A percentile compares a stretch with the other conserved stretches of the same genome.
phyloP scores from a whole-genome alignment of 257 asterid genomes.

The Capsicum baccatum region DNA sequence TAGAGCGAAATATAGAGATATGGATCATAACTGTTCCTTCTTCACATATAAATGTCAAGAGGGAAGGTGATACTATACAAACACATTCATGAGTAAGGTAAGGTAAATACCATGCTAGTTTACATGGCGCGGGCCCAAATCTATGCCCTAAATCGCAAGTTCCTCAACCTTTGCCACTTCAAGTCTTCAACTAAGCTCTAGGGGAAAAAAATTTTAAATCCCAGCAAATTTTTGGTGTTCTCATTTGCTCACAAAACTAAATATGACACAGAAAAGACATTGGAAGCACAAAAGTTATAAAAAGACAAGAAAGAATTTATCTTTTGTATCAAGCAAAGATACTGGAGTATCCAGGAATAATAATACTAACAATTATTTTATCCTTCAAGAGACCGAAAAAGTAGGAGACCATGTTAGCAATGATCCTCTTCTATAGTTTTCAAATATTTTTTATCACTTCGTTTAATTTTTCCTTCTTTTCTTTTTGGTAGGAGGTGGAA shows the following conservation, averaged over 20 bases:
- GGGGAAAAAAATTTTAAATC: neutral
- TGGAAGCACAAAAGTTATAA: slow-evolving; percentile 11
- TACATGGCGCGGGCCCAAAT: neutral
- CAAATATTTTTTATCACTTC: neutral
- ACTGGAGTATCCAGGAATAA: neutral
- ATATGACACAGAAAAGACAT: slow-evolving; percentile 2
- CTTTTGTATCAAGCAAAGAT: neutral
- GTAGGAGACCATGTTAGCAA: neutral
- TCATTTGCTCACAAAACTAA: slow-evolving; percentile 17
- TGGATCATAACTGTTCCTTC: neutral
- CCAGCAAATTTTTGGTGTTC: neutral
- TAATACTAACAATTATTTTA: neutral
- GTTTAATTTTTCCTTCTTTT: neutral
- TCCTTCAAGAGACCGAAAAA: neutral
- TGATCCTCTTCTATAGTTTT: neutral
- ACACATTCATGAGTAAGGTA: slow-evolving; percentile 7
- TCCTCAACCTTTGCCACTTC: slow-evolving; percentile 12
- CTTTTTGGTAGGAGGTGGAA: neutral
- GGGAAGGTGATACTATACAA: neutral
- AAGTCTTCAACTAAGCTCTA: neutral
- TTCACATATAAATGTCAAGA: slow-evolving; percentile 8
- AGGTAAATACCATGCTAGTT: neutral
- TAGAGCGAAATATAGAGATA: slow-evolving; percentile 37
- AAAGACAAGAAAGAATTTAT: neutral
- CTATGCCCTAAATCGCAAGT: slow-evolving; percentile 4